Base-by-base conservation (phyloP, 2,329 filamentous ascomycete species). In the Cordyceps tenuipes region DNA sequence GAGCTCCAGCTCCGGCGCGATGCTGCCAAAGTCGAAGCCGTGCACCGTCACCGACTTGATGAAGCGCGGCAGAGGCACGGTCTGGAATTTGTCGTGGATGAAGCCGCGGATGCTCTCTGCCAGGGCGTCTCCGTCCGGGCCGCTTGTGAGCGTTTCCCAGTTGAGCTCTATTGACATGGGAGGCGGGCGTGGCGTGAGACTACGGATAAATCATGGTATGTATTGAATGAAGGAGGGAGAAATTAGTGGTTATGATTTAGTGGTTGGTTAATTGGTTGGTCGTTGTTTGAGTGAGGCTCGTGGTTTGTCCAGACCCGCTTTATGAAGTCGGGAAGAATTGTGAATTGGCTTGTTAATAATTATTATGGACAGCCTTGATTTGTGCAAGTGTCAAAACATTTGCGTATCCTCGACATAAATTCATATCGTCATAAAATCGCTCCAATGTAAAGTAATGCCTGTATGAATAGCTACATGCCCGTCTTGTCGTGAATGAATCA, bases 91-190 rank as follows among this genome's bases (percentile, higher is more conserved):
- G 71, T 91, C 88, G 75, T 99, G 91, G 68, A 99, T 89, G 76
- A 99, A 99, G 68, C 87, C 86, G 65, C 93, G 89, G 74, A 99
- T 96, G 64, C 82, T 83, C 70, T 91, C 88, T 53, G 93, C 91
- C 63, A 97, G 85, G 58, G 85, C 89, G 64, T 86, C 82, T 60
- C 94, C 93, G 74, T 97, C 93, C 53, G 91, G 85, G 31, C 94
- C 94, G 63, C 86, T 87, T 23, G 93, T 97, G 70, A 97, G 84
- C 63, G 88, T 89, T 69, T 94, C 88, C 94, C 94, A 99, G 75
- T 96, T 91, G 72, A 99, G 88, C 71, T 97, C 92, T 78, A 99
- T 93, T 67, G 94, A 97, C 94, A 99, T 99, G 66, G 62, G 26
- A 36, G 12, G 48, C 29, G 26, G 39, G 4, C n/a, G 57, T 52